Percentiles rank a stretch among this genome's conserved stretches.
phyloP scores from a whole-genome alignment of 2,329 filamentous ascomycete genomes.

The Talaromyces atroroseus region DNA sequence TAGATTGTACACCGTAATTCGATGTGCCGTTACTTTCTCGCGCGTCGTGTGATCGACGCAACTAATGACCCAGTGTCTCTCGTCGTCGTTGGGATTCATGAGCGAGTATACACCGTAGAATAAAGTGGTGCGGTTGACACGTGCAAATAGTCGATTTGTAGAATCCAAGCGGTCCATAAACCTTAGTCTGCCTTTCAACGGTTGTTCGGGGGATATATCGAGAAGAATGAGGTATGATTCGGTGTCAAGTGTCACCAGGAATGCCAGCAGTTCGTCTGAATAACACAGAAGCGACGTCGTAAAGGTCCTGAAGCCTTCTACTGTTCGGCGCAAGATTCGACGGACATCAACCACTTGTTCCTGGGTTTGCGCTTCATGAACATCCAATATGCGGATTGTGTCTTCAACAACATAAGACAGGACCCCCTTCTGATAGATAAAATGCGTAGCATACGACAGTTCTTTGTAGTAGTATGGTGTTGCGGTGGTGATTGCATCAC shows the following conservation, averaged over 20 bases:
- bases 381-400: conserved; percentile 54
- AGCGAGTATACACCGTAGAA: conserved; percentile 62
- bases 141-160: conserved; percentile 58
- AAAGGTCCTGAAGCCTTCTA: conserved; percentile 27
- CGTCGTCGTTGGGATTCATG: conserved; percentile 48
- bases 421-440: conserved; percentile 58
- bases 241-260: conserved; percentile 46
- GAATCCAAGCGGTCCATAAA: conserved; percentile 40
- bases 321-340: conserved; percentile 32
- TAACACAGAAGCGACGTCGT: conserved; percentile 50
- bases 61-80: conserved; percentile 57
- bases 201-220: conserved; percentile 28
- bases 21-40: conserved; percentile 37
- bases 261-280: conserved; percentile 53
- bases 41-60: conserved; percentile 41
- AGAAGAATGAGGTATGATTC: conserved; percentile 52
- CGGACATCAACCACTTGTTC: conserved; percentile 55
- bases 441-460: conserved; percentile 56
- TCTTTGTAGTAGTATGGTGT: conserved; percentile 58
- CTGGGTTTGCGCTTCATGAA: conserved; percentile 44
- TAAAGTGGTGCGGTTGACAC: conserved; percentile 56
- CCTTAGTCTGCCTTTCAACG: conserved; percentile 32
- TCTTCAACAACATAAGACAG: conserved; percentile 58
- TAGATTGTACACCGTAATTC: conserved; percentile 52
- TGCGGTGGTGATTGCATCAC: conserved; percentile 55